These are phyloP conservation scores for Trypanosoma congolense DNA, from an alignment of 208 protist species.

Conservation along the genomic window DNA sequence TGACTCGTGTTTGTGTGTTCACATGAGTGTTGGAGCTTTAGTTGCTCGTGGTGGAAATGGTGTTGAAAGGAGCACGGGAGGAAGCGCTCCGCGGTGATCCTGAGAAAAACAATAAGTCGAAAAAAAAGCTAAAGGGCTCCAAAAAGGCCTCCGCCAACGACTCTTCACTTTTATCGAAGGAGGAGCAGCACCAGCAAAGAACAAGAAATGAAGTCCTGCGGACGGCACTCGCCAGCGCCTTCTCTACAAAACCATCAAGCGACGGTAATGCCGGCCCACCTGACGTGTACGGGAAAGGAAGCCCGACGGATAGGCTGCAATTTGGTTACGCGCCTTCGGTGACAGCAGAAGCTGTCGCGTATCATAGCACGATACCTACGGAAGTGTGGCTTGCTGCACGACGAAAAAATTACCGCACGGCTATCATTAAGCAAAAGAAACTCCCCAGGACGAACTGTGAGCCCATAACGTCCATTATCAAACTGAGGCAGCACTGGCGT, in stretches of 20 bases:
- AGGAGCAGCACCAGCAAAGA: constrained; percentile 1
- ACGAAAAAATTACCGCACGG: constrained; percentile 17
- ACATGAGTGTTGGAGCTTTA: not conserved
- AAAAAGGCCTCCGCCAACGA: not conserved
- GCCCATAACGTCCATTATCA: constrained; percentile 65
- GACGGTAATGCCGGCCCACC: constrained; percentile 6
- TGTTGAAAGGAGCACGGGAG: not conserved
- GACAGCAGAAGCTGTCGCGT: constrained; percentile 71
- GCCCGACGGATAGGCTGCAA: constrained; percentile 77
- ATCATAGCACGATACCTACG: constrained; percentile 46
- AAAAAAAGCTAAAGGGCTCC: not conserved
- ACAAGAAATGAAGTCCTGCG: constrained; percentile 28
- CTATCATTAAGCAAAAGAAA: constrained; percentile 55
- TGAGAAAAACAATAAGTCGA: not conserved
- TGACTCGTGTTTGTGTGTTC: too few relatives aligned
- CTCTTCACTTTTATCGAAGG: not conserved
- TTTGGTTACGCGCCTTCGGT: constrained; percentile 78
- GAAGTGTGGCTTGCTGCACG: constrained; percentile 43
- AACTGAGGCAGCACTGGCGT: constrained; percentile 77
- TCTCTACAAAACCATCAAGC: constrained; percentile 4
- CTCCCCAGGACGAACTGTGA: constrained; percentile 53
- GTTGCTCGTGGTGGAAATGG: constrained; percentile 2
- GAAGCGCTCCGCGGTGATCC: not conserved
- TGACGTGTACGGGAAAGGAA: constrained; percentile 74
- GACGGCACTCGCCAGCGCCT: constrained; percentile 22